These are phyloP conservation scores for Pseudopyrenochaeta lycopersici DNA, from an alignment of 2,329 filamentous ascomycete species.

Conservation along the genomic window DNA sequence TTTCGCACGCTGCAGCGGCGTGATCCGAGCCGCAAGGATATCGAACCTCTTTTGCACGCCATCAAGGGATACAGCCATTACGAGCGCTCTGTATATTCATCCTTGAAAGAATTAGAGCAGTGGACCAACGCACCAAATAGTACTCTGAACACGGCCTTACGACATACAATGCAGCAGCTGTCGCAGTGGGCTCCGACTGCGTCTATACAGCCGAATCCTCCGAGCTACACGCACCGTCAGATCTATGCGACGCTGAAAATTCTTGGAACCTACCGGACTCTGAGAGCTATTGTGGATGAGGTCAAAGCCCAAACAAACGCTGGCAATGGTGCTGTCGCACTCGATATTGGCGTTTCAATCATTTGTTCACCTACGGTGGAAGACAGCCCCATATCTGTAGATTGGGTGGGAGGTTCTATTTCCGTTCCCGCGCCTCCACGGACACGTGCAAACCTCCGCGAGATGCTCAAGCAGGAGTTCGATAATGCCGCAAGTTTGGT, in stretches of 20 bases:
- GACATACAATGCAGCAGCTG: constrained; percentile 69
- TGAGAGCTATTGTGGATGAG: constrained; percentile 73
- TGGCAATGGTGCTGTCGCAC: constrained; percentile 67
- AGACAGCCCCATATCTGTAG: constrained; percentile 47
- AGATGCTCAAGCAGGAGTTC: constrained; percentile 66
- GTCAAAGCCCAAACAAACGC: constrained; percentile 68
- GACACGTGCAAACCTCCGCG: constrained; percentile 64
- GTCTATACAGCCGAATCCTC: constrained; percentile 61
- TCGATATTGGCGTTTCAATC: constrained; percentile 75
- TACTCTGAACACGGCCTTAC: constrained; percentile 67
- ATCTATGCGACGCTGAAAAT: constrained; percentile 69
- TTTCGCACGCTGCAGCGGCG: constrained; percentile 72
- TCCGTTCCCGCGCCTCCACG: constrained; percentile 35
- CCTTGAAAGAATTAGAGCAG: constrained; percentile 72
- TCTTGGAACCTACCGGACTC: constrained; percentile 68
- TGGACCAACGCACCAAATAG: constrained; percentile 68
- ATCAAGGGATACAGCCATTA: constrained; percentile 67
- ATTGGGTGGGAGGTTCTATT: constrained; percentile 43
- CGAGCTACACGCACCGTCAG: constrained; percentile 77
- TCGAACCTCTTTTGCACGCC: constrained; percentile 73
- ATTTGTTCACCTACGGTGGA: constrained; percentile 69
- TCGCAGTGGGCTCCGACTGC: constrained; percentile 70
- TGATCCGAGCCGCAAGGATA: constrained; percentile 72
- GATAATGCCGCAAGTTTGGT: constrained; percentile 67
- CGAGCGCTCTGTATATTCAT: constrained; percentile 69